Evolutionary conservation across 1,139 yeast genomes (phyloP).

Genomic region (Yamadazyma membranifaciens): DNA sequence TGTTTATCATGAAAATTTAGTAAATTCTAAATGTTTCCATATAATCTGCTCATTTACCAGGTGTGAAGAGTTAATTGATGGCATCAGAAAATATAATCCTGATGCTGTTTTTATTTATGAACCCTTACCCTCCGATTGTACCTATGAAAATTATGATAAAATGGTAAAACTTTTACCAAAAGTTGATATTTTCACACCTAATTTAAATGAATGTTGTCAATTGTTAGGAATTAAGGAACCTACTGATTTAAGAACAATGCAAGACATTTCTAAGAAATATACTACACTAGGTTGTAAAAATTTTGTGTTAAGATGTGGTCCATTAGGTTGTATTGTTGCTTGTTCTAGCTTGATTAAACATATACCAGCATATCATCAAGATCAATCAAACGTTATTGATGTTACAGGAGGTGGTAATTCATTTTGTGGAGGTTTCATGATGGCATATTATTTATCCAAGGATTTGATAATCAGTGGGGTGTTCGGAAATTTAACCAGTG

Average conservation of each 20-base stretch:
- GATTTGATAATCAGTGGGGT: slow-evolving; percentile 59
- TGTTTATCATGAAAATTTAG: slow-evolving; percentile 38
- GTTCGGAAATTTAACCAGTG: slow-evolving; percentile 77
- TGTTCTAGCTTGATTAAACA: slow-evolving; percentile 22
- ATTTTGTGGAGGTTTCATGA: slow-evolving; percentile 76
- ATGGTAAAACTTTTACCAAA: slow-evolving; percentile 42
- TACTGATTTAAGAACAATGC: slow-evolving; percentile 18
- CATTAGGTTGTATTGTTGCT: slow-evolving; percentile 52
- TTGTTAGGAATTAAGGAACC: slow-evolving; percentile 23
- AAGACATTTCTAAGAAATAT: slow-evolving; percentile 34
- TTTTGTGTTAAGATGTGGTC: slow-evolving; percentile 66
- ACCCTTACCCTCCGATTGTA: slow-evolving; percentile 80
- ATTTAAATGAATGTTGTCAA: slow-evolving; percentile 68
- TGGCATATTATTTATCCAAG: slow-evolving; percentile 50
- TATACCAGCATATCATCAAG: slow-evolving; percentile 74
- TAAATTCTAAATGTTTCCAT: slow-evolving; percentile 55
- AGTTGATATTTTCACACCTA: slow-evolving; percentile 74
- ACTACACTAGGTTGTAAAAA: slow-evolving; percentile 35
- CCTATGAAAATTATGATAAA: slow-evolving; percentile 41
- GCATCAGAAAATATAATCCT: slow-evolving; percentile 24
- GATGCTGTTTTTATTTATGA: slow-evolving; percentile 67
- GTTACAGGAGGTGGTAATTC: slow-evolving; percentile 96
- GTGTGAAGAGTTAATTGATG: slow-evolving; percentile 44
- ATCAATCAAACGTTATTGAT: slow-evolving; percentile 57
- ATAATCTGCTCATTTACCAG: slow-evolving; percentile 72